phyloP scores from a whole-genome alignment of 129 eudicot species.

The Arctium lappa region DNA sequence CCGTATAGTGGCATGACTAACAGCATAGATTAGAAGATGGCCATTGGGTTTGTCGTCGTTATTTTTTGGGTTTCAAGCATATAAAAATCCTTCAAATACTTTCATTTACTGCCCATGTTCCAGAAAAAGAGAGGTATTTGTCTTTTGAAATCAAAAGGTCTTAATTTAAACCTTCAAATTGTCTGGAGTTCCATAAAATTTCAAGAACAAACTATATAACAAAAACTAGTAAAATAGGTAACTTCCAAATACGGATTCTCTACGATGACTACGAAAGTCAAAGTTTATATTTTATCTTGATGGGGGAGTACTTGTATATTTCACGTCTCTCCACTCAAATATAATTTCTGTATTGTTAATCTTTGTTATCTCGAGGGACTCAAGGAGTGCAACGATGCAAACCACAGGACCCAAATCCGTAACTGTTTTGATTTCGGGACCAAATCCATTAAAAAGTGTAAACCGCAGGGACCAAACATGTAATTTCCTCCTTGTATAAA shows the following conservation, averaged over 20 bases:
- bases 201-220: background rate
- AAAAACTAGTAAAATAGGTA: background rate
- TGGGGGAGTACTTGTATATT: background rate
- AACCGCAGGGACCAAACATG: background rate
- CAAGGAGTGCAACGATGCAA: background rate
- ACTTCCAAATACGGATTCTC: background rate
- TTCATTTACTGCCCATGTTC: no score
- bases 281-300: background rate
- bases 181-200: background rate
- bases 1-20: no score
- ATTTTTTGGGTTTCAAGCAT: background rate
- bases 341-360: background rate
- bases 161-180: background rate
- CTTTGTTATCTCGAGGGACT: background rate
- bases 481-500: background rate
- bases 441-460: background rate
- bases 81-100: background rate
- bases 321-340: background rate
- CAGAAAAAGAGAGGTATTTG: background rate
- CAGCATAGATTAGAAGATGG: no score
- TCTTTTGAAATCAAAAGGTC: background rate
- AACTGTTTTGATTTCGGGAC: background rate
- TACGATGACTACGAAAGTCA: background rate
- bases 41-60: no score
- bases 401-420: background rate